These are phyloP conservation scores for Coniosporium tulheliwenetii DNA, from an alignment of 2,329 filamentous ascomycete genomes.

Conservation along the genomic window DNA sequence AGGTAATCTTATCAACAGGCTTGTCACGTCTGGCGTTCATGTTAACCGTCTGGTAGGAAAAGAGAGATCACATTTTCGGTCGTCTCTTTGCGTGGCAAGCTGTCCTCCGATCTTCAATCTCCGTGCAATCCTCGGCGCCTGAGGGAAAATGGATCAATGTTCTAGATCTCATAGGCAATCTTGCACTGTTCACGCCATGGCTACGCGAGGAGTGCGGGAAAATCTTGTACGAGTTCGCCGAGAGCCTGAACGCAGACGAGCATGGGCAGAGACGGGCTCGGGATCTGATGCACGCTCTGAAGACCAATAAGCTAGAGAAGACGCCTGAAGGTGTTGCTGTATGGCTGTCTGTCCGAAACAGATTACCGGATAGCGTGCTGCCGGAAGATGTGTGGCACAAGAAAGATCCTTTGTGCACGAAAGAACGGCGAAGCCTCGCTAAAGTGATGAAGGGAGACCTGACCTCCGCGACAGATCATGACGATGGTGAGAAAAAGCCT, in stretches of 20 bases:
- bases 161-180: constrained; percentile 55
- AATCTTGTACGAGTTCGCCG: constrained; percentile 59
- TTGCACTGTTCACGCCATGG: constrained; percentile 76
- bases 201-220: constrained; percentile 76
- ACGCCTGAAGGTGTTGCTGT: constrained; percentile 82
- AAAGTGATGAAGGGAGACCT: constrained; percentile 67
- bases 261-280: constrained; percentile 38
- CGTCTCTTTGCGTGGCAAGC: constrained; percentile 77
- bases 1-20: constrained; percentile 18
- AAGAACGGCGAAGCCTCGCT: constrained; percentile 52
- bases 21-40: no score
- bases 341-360: constrained; percentile 57
- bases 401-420: constrained; percentile 54
- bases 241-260: constrained; percentile 30
- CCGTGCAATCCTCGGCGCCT: constrained; percentile 43
- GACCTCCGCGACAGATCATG: constrained; percentile 25
- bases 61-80: constrained; percentile 72
- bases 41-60: constrained; percentile 34
- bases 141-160: constrained; percentile 47
- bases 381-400: constrained; percentile 58
- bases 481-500: constrained; percentile 16
- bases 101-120: constrained; percentile 61
- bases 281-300: constrained; percentile 45
- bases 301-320: constrained; percentile 51
- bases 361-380: constrained; percentile 48